Conservation (phyloP, 1,284 basidiomycete species). For the Phlebopus sp. region DNA sequence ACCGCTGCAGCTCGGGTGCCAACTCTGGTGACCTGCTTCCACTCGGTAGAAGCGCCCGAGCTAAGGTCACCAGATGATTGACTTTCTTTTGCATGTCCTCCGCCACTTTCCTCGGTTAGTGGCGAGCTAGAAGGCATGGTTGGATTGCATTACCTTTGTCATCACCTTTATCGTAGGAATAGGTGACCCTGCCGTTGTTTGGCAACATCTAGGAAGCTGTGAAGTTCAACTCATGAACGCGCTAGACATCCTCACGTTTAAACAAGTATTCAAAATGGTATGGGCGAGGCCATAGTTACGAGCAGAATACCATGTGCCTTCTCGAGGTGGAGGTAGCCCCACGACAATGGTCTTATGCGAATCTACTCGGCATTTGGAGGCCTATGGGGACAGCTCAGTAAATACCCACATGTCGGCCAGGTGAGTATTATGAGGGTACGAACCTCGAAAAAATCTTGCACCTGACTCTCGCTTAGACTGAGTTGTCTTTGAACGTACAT, state of each 20-base stretch:
- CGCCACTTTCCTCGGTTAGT: constrained; percentile 22
- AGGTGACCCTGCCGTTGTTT: constrained; percentile 27
- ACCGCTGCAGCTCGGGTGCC: constrained; percentile 26
- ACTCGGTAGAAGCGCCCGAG: constrained; percentile 39
- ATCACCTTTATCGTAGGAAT: constrained; percentile 16
- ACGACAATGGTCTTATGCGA: constrained; percentile 44
- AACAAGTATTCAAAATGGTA: constrained; percentile 37
- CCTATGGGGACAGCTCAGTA: constrained; percentile 25
- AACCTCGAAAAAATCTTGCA: constrained; percentile 54
- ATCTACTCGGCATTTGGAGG: constrained; percentile 43
- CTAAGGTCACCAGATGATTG: constrained; percentile 38
- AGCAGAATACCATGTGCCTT: constrained; percentile 35
- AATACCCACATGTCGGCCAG: not conserved
- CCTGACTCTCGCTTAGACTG: constrained; percentile 38
- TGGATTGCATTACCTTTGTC: constrained; percentile 17
- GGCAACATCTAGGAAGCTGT: constrained; percentile 35
- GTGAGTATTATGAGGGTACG: not conserved
- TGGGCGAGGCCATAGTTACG: constrained; percentile 46
- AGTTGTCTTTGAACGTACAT: constrained; percentile 47
- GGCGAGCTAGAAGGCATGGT: not conserved
- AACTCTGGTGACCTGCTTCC: constrained; percentile 31
- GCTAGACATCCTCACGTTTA: constrained; percentile 31
- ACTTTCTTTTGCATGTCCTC: constrained; percentile 32
- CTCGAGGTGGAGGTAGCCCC: constrained; percentile 44
- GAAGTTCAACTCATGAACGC: not conserved